Conservation (phyloP, 2,329 filamentous ascomycete genomes). For the Scorias spongiosa region DNA sequence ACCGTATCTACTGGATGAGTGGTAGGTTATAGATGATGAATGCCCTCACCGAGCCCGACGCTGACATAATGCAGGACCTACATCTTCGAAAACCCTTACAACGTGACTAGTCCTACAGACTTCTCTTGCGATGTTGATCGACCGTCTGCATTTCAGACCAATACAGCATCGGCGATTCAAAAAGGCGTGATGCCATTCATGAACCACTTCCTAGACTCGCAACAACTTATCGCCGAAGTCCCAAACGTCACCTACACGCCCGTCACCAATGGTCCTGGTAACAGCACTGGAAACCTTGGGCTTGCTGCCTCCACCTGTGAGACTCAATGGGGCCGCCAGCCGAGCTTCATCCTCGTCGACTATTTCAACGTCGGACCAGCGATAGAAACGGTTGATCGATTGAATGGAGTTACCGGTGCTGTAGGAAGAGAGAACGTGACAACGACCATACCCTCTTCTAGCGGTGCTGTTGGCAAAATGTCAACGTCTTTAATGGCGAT, state of each 20-base stretch:
- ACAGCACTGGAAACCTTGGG: conserved; percentile 38
- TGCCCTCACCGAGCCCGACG: too few relatives aligned
- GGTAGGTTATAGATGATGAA: conserved; percentile 14
- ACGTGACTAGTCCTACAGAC: conserved; percentile 44
- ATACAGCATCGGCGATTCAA: conserved; percentile 34
- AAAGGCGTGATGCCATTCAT: conserved; percentile 52
- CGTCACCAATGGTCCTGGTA: conserved; percentile 50
- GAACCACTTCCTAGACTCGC: conserved; percentile 65
- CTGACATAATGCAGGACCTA: conserved; percentile 20
- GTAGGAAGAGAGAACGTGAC: conserved; percentile 26
- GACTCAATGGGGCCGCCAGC: conserved; percentile 43
- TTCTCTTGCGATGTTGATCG: conserved; percentile 62
- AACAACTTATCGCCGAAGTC: conserved; percentile 35
- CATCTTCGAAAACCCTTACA: conserved; percentile 60
- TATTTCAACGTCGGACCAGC: conserved; percentile 62
- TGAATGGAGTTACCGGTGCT: conserved; percentile 43
- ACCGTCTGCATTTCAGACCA: conserved; percentile 38
- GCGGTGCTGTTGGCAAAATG: background rate
- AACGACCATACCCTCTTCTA: background rate
- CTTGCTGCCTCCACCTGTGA: conserved; percentile 36
- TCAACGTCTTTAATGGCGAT: background rate
- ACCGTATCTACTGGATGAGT: conserved; percentile 49
- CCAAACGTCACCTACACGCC: conserved; percentile 41
- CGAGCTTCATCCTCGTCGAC: conserved; percentile 65
- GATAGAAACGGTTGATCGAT: conserved; percentile 50